These are phyloP conservation scores for Xenoacremonium recifei DNA, from an alignment of 2,329 filamentous ascomycete species.

Conservation along the genomic window DNA sequence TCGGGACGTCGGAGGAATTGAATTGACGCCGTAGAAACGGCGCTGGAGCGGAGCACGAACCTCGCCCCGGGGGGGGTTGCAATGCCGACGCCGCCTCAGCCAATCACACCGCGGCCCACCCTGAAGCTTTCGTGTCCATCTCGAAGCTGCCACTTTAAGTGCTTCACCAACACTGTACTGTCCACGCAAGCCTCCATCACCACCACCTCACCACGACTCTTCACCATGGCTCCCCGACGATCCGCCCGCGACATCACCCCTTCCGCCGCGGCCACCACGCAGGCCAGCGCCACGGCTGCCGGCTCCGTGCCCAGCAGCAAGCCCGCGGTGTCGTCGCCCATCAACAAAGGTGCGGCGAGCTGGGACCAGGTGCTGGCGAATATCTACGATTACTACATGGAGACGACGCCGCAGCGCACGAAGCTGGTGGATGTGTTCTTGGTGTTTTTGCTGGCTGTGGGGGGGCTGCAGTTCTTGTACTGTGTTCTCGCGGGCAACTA, in stretches of 20 bases:
- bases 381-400: constrained; percentile 75
- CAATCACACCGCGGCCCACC: constrained; percentile 29
- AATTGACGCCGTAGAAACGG: constrained; percentile 7
- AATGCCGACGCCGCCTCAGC: constrained; percentile 9
- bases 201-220: constrained; percentile 3
- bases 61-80: constrained; percentile 14
- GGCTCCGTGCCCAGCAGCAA: constrained; percentile 23
- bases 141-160: no score
- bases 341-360: constrained; percentile 30
- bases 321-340: constrained; percentile 8
- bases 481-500: constrained; percentile 92
- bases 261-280: constrained; percentile 32
- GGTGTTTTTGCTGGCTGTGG: constrained; percentile 80
- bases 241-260: constrained; percentile 32
- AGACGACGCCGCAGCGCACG: constrained; percentile 82
- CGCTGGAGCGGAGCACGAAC: constrained; percentile 1
- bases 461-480: constrained; percentile 90
- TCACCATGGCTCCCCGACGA: constrained; percentile 52
- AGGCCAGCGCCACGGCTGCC: constrained; percentile 27
- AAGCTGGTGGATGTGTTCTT: constrained; percentile 93
- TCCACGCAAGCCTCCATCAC: constrained; percentile 5
- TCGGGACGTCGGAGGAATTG: constrained; percentile 14
- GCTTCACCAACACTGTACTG: constrained; percentile 8
- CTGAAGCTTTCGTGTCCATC: constrained; percentile 40
- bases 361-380: constrained; percentile 63